Evolutionary conservation across 129 eudicot species (phyloP).

Genomic region (Oenanthe sinensis): DNA sequence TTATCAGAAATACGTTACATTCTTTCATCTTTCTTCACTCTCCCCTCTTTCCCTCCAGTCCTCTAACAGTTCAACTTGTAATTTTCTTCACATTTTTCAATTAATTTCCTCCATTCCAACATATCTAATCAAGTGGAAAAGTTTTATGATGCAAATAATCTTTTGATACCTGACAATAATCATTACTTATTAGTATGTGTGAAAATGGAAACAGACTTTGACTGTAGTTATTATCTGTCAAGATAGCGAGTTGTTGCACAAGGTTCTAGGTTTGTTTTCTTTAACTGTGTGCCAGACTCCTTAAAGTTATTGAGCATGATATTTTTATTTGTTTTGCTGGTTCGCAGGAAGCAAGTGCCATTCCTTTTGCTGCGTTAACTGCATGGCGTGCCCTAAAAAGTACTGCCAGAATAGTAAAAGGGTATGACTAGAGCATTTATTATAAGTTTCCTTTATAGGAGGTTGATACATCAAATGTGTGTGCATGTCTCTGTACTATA

Average conservation of each 20-base stretch:
- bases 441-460: neutral
- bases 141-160: neutral
- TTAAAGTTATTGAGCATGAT: neutral
- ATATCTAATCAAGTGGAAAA: neutral
- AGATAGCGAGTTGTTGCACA: neutral
- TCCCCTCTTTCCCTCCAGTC: neutral
- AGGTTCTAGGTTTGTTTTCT: neutral
- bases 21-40: neutral
- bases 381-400: conserved; percentile 97
- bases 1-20: neutral
- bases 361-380: conserved; percentile 94
- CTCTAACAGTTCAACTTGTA: neutral
- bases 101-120: neutral
- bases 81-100: neutral
- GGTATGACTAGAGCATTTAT: conserved; percentile 38
- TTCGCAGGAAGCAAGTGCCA: conserved; percentile 84
- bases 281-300: neutral
- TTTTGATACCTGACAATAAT: neutral
- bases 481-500: neutral
- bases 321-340: neutral
- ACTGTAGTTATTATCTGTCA: neutral
- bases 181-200: neutral
- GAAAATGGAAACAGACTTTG: neutral
- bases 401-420: conserved; percentile 67
- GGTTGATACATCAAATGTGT: neutral